phyloP scores from a whole-genome alignment of 2,329 filamentous ascomycete species.

The Didymella keratinophila region DNA sequence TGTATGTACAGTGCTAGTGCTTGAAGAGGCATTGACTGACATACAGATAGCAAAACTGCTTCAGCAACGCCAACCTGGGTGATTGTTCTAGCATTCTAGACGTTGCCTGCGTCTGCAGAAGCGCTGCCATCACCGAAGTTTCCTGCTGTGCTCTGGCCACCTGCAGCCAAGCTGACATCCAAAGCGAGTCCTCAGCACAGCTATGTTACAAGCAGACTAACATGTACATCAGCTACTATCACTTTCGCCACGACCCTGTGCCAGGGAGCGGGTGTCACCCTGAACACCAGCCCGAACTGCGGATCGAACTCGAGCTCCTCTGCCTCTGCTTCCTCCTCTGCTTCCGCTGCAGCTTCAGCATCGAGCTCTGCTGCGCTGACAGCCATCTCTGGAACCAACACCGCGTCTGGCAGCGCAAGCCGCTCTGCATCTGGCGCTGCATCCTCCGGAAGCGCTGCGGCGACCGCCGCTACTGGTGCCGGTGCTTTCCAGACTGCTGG shows the following conservation, averaged over 20 bases:
- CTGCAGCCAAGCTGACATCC: constrained; percentile 49
- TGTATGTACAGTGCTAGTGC: constrained; percentile 16
- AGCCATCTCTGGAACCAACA: constrained; percentile 9
- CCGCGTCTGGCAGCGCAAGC: constrained; percentile 18
- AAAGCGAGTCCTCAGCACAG: constrained; percentile 22
- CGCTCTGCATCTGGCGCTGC: constrained; percentile 15
- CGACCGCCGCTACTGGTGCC: constrained; percentile 27
- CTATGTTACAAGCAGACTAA: constrained; percentile 8
- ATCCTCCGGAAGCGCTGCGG: constrained; percentile 13
- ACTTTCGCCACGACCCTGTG: constrained; percentile 54
- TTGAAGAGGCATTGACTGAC: constrained; percentile 4
- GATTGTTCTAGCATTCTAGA: constrained; percentile 49
- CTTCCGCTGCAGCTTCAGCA: constrained; percentile 3
- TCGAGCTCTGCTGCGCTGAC: constrained; percentile 14
- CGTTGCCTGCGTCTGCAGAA: constrained; percentile 55
- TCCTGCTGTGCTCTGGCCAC: constrained; percentile 54
- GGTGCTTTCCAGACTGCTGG: constrained; percentile 35
- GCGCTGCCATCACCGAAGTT: constrained; percentile 47
- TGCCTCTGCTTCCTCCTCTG: constrained; percentile 17
- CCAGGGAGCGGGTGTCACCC: constrained; percentile 47
- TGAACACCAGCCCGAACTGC: constrained; percentile 52
- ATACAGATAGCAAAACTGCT: constrained; percentile 44
- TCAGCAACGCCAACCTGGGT: constrained; percentile 46
- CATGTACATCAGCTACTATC: constrained; percentile 48
- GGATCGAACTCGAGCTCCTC: constrained; percentile 25